Percentiles rank a stretch among this genome's conserved stretches.
Evolutionary conservation across 164 flowering plant species (phyloP).

Genomic region (Macadamia integrifolia): DNA sequence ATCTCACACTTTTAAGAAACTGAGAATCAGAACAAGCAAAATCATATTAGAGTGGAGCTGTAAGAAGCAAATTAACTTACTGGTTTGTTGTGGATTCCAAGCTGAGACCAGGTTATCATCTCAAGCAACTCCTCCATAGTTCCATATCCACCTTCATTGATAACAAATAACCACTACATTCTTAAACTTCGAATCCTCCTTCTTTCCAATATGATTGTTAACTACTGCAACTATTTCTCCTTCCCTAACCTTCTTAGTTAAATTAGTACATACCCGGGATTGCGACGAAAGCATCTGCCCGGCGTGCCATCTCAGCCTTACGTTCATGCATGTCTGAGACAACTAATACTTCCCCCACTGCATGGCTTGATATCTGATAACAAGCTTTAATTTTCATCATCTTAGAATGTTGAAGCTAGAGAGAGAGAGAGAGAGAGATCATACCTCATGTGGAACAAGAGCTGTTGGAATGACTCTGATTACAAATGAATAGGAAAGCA

Average conservation of each 20-base stretch:
- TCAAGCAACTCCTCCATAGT: constrained; percentile 45
- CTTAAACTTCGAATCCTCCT: neutral
- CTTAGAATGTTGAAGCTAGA: too few species aligned
- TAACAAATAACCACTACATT: neutral
- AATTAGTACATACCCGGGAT: constrained; percentile 27
- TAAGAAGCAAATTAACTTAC: constrained; percentile 16
- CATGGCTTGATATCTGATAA: too few species aligned
- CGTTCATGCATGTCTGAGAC: too few species aligned
- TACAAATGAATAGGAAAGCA: too few species aligned
- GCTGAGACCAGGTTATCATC: constrained; percentile 45
- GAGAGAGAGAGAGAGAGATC: too few species aligned
- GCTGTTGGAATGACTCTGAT: too few species aligned
- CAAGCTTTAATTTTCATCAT: too few species aligned
- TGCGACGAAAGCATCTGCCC: constrained; percentile 23
- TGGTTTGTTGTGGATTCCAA: constrained; percentile 40
- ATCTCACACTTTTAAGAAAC: neutral
- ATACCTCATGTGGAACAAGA: too few species aligned
- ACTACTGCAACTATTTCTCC: too few species aligned
- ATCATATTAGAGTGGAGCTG: neutral
- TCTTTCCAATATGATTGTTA: neutral
- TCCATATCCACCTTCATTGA: constrained; percentile 36
- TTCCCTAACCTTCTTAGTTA: too few species aligned
- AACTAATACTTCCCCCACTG: too few species aligned
- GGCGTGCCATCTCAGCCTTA: too few species aligned
- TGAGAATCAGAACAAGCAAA: neutral